These are phyloP conservation scores for Choricystis sp. DNA, from an alignment of 139 green algal genomes.

Conservation along the genomic window DNA sequence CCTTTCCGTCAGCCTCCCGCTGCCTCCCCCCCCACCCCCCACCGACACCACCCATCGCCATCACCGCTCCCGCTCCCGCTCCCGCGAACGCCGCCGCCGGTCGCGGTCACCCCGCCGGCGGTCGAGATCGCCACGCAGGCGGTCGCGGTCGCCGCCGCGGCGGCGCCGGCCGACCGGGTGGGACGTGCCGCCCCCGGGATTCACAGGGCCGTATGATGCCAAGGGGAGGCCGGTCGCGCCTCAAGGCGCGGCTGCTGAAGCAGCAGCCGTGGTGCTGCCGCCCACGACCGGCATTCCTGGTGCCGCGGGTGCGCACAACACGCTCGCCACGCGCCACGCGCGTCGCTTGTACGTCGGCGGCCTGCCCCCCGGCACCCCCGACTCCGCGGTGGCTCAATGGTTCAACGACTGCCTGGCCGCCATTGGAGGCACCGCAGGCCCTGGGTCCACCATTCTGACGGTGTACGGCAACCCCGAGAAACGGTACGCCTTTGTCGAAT, in stretches of 20 bases:
- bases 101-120: no score
- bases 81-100: no score
- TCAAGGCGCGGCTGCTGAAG: neutral
- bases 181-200: neutral
- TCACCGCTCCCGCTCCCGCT: no score
- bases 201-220: neutral
- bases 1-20: no score
- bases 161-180: no score
- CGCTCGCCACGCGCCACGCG: constrained; percentile 65
- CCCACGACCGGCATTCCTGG: neutral
- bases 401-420: constrained; percentile 28
- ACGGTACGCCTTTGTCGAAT: constrained; percentile 96
- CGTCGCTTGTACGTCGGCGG: constrained; percentile 91
- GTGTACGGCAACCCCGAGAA: constrained; percentile 98
- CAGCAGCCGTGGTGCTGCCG: neutral
- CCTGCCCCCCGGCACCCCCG: constrained; percentile 68
- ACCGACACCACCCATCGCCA: no score
- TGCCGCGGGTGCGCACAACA: neutral
- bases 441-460: constrained; percentile 80
- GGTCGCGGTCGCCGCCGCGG: no score
- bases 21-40: no score
- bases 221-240: neutral
- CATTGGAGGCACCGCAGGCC: neutral
- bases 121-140: no score
- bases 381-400: constrained; percentile 74